These are phyloP conservation scores for Ophiocordyceps camponoti-rufipedis DNA, from an alignment of 2,329 filamentous ascomycete genomes.

Conservation along the genomic window DNA sequence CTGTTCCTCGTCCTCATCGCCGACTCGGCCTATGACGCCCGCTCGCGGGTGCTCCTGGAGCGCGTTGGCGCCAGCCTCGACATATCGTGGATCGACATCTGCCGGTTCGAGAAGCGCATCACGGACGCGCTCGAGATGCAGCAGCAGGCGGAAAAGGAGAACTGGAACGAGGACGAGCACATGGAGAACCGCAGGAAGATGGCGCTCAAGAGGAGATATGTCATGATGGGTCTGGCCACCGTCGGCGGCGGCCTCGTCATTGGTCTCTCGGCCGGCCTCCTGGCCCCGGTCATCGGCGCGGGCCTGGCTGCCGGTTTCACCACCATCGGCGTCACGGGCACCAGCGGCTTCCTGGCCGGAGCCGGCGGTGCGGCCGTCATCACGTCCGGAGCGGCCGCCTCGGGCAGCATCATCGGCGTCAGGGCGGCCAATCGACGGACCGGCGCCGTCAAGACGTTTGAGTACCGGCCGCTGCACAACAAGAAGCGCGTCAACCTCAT, in stretches of 20 bases:
- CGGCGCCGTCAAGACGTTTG: slow-evolving; percentile 86
- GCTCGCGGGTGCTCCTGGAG: slow-evolving; percentile 72
- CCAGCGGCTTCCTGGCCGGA: slow-evolving; percentile 74
- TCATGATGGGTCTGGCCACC: slow-evolving; percentile 93
- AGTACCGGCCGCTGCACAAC: slow-evolving; percentile 91
- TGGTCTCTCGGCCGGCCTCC: slow-evolving; percentile 75
- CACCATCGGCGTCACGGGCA: slow-evolving; percentile 82
- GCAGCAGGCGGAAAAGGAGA: slow-evolving; percentile 82
- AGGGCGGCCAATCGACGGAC: slow-evolving; percentile 75
- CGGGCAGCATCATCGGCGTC: slow-evolving; percentile 71
- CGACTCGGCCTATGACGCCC: slow-evolving; percentile 83
- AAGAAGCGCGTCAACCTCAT: slow-evolving; percentile 95
- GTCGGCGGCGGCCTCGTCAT: slow-evolving; percentile 92
- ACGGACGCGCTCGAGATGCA: slow-evolving; percentile 97
- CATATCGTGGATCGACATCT: slow-evolving; percentile 82
- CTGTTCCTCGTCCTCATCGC: slow-evolving; percentile 89
- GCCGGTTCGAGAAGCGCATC: slow-evolving; percentile 89
- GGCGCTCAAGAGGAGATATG: slow-evolving; percentile 65
- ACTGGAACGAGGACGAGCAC: slow-evolving; percentile 93
- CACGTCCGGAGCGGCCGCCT: slow-evolving; percentile 71
- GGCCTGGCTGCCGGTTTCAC: slow-evolving; percentile 89
- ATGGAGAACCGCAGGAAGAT: slow-evolving; percentile 72
- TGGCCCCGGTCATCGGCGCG: slow-evolving; percentile 86
- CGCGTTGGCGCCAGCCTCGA: slow-evolving; percentile 63
- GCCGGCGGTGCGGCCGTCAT: slow-evolving; percentile 88